phyloP scores from a whole-genome alignment of 1,139 yeast genomes.

The Candida tunisiensis region DNA sequence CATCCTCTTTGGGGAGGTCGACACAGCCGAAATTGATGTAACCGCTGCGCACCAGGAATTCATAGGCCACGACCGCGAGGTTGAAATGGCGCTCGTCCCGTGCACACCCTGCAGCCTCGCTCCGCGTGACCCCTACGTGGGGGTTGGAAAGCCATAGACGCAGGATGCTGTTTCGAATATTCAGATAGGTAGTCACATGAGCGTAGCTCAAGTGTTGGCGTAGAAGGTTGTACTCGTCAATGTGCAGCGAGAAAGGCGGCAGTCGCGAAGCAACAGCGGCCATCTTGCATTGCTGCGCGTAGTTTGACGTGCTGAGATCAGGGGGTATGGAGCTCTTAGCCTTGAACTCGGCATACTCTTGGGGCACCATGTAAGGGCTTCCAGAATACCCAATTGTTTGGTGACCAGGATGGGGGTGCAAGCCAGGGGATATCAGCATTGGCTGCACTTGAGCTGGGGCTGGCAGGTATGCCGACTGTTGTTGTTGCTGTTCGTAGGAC shows the following conservation, averaged over 20 bases:
- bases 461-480: too few relatives aligned
- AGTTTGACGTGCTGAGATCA: conserved; percentile 18
- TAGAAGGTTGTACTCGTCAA: conserved; percentile 20
- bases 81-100: conserved; percentile 22
- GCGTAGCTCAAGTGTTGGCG: conserved; percentile 17
- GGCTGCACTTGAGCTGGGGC: too few relatives aligned
- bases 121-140: conserved; percentile 22
- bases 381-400: too few relatives aligned
- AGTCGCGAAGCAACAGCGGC: conserved; percentile 26
- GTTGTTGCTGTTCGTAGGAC: too few relatives aligned
- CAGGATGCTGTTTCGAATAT: conserved; percentile 25
- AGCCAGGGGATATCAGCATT: too few relatives aligned
- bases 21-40: conserved; percentile 27
- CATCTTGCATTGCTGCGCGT: conserved; percentile 23
- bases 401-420: too few relatives aligned
- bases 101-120: conserved; percentile 28
- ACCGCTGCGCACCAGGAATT: conserved; percentile 25
- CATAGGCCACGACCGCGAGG: conserved; percentile 26
- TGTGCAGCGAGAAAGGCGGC: conserved; percentile 20
- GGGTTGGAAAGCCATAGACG: conserved; percentile 29
- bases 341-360: conserved; percentile 18
- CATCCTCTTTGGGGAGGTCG: conserved; percentile 10
- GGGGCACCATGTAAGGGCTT: too few relatives aligned
- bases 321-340: conserved; percentile 24
- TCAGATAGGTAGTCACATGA: conserved; percentile 25